These are phyloP conservation scores for Pseudozyma tsukubaensis DNA, from an alignment of 1,284 basidiomycete genomes.

Conservation along the genomic window DNA sequence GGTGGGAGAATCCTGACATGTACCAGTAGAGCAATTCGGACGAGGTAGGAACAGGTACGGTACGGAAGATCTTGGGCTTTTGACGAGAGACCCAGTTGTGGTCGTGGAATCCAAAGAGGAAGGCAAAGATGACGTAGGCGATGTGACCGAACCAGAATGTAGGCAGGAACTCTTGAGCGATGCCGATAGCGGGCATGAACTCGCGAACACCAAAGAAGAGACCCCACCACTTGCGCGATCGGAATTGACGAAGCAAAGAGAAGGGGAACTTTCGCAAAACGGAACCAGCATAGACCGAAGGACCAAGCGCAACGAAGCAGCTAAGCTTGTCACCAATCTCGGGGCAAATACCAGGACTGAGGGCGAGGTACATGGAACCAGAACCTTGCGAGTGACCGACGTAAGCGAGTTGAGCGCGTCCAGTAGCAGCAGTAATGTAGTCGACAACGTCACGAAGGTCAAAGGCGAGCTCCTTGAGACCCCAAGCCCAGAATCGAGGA, in stretches of 20 bases:
- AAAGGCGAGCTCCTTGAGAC: slow-evolving; percentile 66
- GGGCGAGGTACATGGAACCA: slow-evolving; percentile 67
- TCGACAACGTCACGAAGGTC: slow-evolving; percentile 66
- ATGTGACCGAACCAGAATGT: slow-evolving; percentile 66
- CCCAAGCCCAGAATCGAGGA: slow-evolving; percentile 69
- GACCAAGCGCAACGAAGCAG: slow-evolving; percentile 65
- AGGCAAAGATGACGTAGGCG: slow-evolving; percentile 65
- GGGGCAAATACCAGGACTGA: slow-evolving; percentile 62
- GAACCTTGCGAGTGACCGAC: slow-evolving; percentile 67
- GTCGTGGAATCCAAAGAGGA: slow-evolving; percentile 67
- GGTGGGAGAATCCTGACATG: slow-evolving; percentile 64
- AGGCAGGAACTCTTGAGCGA: slow-evolving; percentile 61
- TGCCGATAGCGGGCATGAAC: slow-evolving; percentile 64
- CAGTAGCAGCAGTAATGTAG: slow-evolving; percentile 63
- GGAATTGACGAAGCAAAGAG: slow-evolving; percentile 61
- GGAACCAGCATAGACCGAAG: slow-evolving; percentile 66
- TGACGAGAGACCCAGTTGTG: slow-evolving; percentile 66
- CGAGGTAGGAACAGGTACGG: slow-evolving; percentile 61
- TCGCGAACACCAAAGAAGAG: slow-evolving; percentile 63
- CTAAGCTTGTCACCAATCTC: slow-evolving; percentile 64
- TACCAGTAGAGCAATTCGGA: slow-evolving; percentile 68
- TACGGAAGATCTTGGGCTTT: slow-evolving; percentile 67
- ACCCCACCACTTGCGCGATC: slow-evolving; percentile 65
- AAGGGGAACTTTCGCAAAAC: slow-evolving; percentile 66
- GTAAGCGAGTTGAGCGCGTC: slow-evolving; percentile 59